Evolutionary conservation across 2,329 filamentous ascomycete species (phyloP), one percentile per base, ranked within the genome.

Genomic region (Rutstroemia sp.): DNA sequence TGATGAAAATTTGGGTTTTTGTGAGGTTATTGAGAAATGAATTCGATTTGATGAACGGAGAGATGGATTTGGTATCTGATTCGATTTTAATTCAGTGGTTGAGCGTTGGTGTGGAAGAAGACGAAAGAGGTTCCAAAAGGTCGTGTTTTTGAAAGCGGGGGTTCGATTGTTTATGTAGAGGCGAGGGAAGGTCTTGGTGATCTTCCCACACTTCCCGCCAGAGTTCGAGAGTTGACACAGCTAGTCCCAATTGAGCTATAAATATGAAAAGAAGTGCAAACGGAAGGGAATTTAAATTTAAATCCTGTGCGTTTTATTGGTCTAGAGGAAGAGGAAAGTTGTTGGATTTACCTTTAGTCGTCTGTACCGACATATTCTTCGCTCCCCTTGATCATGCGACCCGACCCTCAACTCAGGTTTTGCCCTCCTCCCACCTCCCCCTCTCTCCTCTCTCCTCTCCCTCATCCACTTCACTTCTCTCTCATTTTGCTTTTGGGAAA

Each of bases 321-420:
- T 21, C 25, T 53, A 14, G 38, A 3, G 23, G 36, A 47, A 42
- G 51, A 47, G 51, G 42, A 14, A 36, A 17, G 38, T 10, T 30
- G 27, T 30, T 30, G 27, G 30, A 52, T 52, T 17, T 30, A 6
- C 16, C n/a, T 34, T 45, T 23, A 52, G 48, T 23, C 23, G 12
- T 30, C 27, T 30, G 27, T 5, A 38, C 17, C 14, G 19, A 36
- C 48, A 38, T 23, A 40, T 39, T 5, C 30, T 36, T 36, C 23
- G 42, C 34, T 52, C 50, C 39, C 50, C 25, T 52, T 52, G 50
- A 52, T 52, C 50, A 52, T 52, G 25, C 39, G 50, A 52, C 50
- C 38, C 39, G n/a, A 36, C 30, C 50, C 45, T 23, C 50, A 44
- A 52, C 50, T 10, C 21, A n/a, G 48, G 36, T 51, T 52, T 53